Conservation (phyloP, 257 asterid species). For the Forsythia viridissima region DNA sequence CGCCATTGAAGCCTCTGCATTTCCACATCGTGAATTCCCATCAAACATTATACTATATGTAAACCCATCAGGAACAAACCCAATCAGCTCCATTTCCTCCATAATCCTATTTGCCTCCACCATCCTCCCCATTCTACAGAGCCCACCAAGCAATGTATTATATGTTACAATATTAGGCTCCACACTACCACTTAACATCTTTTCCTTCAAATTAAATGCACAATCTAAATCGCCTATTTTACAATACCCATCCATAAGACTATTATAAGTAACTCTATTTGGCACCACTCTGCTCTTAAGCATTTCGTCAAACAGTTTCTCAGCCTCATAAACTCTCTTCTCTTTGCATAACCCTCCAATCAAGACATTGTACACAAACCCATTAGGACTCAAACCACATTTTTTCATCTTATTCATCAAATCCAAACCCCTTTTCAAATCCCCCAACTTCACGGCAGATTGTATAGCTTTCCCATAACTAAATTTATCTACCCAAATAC, state of each 20-base stretch:
- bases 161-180: slow-evolving; percentile 64
- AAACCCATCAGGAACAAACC: slow-evolving; percentile 67
- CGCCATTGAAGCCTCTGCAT: slow-evolving; percentile 56
- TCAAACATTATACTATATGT: slow-evolving; percentile 70
- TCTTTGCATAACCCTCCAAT: slow-evolving; percentile 78
- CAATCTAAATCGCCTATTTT: slow-evolving; percentile 59
- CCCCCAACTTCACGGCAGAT: slow-evolving; percentile 67
- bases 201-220: slow-evolving; percentile 55
- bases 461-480: slow-evolving; percentile 75
- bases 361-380: slow-evolving; percentile 78
- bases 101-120: slow-evolving; percentile 50
- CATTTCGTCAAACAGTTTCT: slow-evolving; percentile 79
- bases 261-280: slow-evolving; percentile 63
- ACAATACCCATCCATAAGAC: slow-evolving; percentile 76
- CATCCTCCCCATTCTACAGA: slow-evolving; percentile 71
- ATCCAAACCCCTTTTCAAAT: slow-evolving; percentile 51
- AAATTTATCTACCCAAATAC: slow-evolving; percentile 55
- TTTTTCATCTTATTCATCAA: slow-evolving; percentile 50
- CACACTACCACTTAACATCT: slow-evolving; percentile 54
- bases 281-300: slow-evolving; percentile 45
- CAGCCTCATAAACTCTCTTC: slow-evolving; percentile 64
- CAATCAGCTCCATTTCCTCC: slow-evolving; percentile 61
- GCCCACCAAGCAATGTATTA: slow-evolving; percentile 68
- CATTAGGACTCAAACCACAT: slow-evolving; percentile 39
- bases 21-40: slow-evolving; percentile 54